Base-by-base conservation (phyloP, 1,139 yeast genomes). In the Blastobotrys apis region DNA sequence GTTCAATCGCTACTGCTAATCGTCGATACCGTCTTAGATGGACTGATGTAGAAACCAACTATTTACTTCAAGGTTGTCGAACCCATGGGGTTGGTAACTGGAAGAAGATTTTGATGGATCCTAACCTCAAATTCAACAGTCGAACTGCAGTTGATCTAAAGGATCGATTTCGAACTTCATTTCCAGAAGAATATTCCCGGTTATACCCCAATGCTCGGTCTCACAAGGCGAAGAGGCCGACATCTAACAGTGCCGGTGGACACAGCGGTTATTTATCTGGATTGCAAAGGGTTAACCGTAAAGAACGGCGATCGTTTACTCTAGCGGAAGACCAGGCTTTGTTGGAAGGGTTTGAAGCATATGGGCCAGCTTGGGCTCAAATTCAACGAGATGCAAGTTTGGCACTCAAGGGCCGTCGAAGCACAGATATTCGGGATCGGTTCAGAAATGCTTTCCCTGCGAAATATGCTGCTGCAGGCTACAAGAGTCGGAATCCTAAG, bases 341-440 rank as follows among this genome's bases (percentile, higher is more conserved):
- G 37, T 64, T 85, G 25, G 70, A 72, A 47, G 94, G 95, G 1
- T 86, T 78, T 62, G 68, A 75, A 45, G 74, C 73, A 55, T 80
- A 77, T 61, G 97, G 97, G 0, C 76, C 96, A 0, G 78, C 84
- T 27, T 92, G 98, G 98, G 84, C 87, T 50, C 83, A 82, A 60
- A 92, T 92, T 30, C 73, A 69, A 52, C 62, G 69, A 13, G 74
- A 69, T 50, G 62, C 63, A 34, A 52, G 57, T 16, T 55, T 70
- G 37, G 61, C 64, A 12, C 58, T 70, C 29, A 55, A 55, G 34
- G 67, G 63, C 40, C 61, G 74, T 33, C 65, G 74, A 30, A 62
- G 69, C 23, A 69, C 73, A 1, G 74, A 69, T 46, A 57, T 69
- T 32, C 61, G 74, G n/a, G 74, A 69, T 51, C 56, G 73, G 26